Evolutionary conservation across 352 stramenopile genomes (phyloP), one percentile per base, ranked within the genome.

Genomic region (Thraustochytrium sp.): DNA sequence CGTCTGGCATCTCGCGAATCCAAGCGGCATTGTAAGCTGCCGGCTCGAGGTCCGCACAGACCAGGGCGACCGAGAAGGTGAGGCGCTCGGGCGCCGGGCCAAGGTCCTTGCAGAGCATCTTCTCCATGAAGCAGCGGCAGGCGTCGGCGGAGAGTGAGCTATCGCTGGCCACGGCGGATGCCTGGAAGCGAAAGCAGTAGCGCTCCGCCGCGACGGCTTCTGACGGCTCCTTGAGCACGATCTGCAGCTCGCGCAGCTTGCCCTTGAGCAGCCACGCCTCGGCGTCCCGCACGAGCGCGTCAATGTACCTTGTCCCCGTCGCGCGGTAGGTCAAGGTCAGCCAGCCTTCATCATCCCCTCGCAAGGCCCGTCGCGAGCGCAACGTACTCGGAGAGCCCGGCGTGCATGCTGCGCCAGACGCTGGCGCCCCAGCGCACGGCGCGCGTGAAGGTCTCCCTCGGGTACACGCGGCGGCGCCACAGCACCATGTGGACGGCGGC

Each of bases 341-440:
- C 54, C 8, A 63, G 5, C 8, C 5, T 8, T 34, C 54, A 8
- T 63, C 26, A 63, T n/a, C n/a, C n/a, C n/a, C n/a, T 8, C 54
- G 54, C 0, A 8, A 8, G 54, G 8, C 54, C 5, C 23, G 8
- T 63, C 34, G 5, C 26, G 5, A 63, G 5, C 26, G 54, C 26
- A 36, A 54, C 37, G 11, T 75, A 75, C 37, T 5, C 40, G 29
- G 2, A 53, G 23, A 75, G 62, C 4, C 62, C 62, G 23, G 38
- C 51, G 68, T 80, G 68, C 68, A 46, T 80, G 68, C 53, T 61
- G 16, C 26, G 34, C 48, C 53, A 80, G 21, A 80, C 68, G 31
- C 5, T 44, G 1, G 68, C 42, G 34, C 68, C 68, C 42, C 42
- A 80, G 37, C 68, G 68, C 11, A 80, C 51, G 23, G 31, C 38